Evolutionary conservation across 257 asterid species (phyloP).

Genomic region (Solanum piurae): DNA sequence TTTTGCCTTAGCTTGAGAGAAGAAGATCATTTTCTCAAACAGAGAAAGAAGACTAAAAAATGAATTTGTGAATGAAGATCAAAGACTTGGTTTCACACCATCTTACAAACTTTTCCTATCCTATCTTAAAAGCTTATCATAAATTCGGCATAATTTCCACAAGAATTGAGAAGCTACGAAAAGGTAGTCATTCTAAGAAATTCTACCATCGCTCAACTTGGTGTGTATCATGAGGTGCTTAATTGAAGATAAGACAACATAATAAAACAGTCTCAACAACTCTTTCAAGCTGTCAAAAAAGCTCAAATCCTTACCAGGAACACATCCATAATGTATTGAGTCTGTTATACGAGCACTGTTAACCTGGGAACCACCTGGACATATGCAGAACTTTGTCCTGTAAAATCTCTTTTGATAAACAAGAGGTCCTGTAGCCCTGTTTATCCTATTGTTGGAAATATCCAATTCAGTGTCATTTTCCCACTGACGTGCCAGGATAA

Average conservation of each 20-base stretch:
- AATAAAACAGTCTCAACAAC: background rate
- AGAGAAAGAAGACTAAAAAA: background rate
- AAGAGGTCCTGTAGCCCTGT: constrained; percentile 84
- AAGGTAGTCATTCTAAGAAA: background rate
- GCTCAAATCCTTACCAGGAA: constrained; percentile 68
- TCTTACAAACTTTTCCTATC: background rate
- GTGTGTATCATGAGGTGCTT: background rate
- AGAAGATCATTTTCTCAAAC: background rate
- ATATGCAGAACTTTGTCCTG: constrained; percentile 83
- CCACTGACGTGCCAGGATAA: constrained; percentile 86
- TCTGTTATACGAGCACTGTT: constrained; percentile 98
- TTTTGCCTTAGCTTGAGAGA: background rate
- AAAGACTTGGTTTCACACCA: background rate
- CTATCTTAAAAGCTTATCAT: background rate
- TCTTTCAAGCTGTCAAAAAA: background rate
- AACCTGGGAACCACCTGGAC: constrained; percentile 99
- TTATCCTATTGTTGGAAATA: constrained; percentile 73
- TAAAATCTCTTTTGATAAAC: constrained; percentile 87
- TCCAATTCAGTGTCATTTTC: constrained; percentile 96
- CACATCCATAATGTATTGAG: constrained; percentile 94
- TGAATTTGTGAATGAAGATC: background rate
- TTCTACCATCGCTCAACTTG: background rate
- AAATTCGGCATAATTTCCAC: background rate
- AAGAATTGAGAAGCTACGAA: background rate
- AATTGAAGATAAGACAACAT: background rate